Evolutionary conservation across 2,329 filamentous ascomycete genomes (phyloP).

Genomic region (Aspergillus japonicus): DNA sequence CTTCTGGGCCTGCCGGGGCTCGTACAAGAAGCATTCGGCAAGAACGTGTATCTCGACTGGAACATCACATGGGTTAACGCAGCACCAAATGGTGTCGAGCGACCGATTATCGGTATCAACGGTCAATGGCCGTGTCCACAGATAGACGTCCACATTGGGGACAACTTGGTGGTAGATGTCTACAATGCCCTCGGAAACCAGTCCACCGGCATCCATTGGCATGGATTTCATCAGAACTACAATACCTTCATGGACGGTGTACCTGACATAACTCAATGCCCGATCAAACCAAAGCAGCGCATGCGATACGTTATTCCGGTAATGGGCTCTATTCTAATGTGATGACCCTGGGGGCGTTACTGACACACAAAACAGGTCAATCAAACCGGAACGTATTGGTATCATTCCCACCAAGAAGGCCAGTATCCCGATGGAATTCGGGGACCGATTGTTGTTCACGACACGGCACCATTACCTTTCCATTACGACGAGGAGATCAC

Average conservation of each 20-base stretch:
- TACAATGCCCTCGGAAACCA: slow-evolving; percentile 41
- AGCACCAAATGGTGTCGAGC: slow-evolving; percentile 1
- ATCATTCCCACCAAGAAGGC: slow-evolving; percentile 66
- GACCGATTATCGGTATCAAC: slow-evolving; percentile 1
- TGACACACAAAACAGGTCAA: slow-evolving; percentile 42
- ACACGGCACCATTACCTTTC: slow-evolving; percentile 58
- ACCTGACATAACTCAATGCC: slow-evolving; percentile 64
- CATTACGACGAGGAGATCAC: slow-evolving; percentile 63
- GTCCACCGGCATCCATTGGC: slow-evolving; percentile 55
- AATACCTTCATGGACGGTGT: slow-evolving; percentile 71
- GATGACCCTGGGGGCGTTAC: neutral
- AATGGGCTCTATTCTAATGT: slow-evolving; percentile 1
- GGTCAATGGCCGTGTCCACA: slow-evolving; percentile 55
- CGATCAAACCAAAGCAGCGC: slow-evolving; percentile 61
- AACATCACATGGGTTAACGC: slow-evolving; percentile 4
- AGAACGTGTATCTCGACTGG: slow-evolving; percentile 42
- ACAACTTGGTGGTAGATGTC: slow-evolving; percentile 41
- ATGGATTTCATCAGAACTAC: slow-evolving; percentile 68
- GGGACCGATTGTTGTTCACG: slow-evolving; percentile 63
- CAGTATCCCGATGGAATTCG: slow-evolving; percentile 71
- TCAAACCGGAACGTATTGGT: slow-evolving; percentile 77
- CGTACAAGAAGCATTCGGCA: slow-evolving; percentile 7
- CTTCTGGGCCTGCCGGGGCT: slow-evolving; percentile 1
- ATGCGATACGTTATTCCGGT: slow-evolving; percentile 68
- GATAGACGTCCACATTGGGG: slow-evolving; percentile 39